Conservation (phyloP, 441 rosid species). For the Omphalea diandra region DNA sequence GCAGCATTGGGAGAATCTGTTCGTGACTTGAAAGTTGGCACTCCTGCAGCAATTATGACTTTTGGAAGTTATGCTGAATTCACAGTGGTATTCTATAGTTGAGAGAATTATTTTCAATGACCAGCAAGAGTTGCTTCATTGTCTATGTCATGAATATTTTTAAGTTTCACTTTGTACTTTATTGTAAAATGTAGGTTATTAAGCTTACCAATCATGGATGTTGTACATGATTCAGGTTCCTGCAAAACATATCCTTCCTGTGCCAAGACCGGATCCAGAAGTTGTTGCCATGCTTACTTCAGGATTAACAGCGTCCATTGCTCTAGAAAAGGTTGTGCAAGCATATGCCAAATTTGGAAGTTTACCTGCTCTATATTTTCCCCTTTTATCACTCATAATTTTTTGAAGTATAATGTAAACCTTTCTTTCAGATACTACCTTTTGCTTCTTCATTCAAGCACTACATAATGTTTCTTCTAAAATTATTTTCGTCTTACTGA, state of each 20-base stretch:
- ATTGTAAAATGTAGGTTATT: constrained; percentile 11
- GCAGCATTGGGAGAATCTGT: constrained; percentile 91
- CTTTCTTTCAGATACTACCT: constrained; percentile 1
- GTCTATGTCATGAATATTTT: neutral
- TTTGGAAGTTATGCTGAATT: constrained; percentile 94
- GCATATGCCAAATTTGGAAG: neutral
- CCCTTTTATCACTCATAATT: neutral
- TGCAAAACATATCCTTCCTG: constrained; percentile 77
- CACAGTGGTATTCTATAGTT: constrained; percentile 41
- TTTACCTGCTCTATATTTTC: neutral
- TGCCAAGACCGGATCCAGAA: constrained; percentile 95
- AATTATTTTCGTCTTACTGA: constrained; percentile 18
- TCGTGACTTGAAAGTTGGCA: constrained; percentile 70
- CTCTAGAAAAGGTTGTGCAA: constrained; percentile 75
- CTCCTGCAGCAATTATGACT: constrained; percentile 93
- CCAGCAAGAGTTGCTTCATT: constrained; percentile 14
- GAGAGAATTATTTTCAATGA: constrained; percentile 12
- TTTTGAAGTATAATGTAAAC: neutral
- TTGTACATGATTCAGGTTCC: constrained; percentile 52
- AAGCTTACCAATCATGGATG: constrained; percentile 17
- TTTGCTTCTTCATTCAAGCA: constrained; percentile 5
- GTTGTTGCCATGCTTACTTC: constrained; percentile 99
- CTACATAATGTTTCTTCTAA: constrained; percentile 21
- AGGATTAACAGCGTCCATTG: constrained; percentile 94
- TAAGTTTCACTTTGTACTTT: constrained; percentile 1